Evolutionary conservation across 495 filamentous ascomycete genomes (phyloP), one percentile per base, ranked within the genome.

Genomic region (Parathielavia appendiculata): DNA sequence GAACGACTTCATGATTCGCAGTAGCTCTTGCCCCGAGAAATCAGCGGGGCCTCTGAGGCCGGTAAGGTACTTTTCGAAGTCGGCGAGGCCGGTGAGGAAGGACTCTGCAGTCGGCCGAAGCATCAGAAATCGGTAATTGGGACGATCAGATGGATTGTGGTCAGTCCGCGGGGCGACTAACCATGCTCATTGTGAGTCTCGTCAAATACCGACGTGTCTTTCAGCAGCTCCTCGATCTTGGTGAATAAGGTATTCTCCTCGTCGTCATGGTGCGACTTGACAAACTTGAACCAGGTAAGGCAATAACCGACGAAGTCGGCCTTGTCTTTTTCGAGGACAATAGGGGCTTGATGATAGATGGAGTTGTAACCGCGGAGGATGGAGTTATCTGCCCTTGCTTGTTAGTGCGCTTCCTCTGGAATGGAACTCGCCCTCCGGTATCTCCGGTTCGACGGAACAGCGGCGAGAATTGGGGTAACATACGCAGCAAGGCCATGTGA

Each of bases 331-430:
- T 76, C 71, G 22, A 63, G 52, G 34, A 79, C 61, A 63, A 71
- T 65, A 12, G 70, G 69, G 13, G 78, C 78, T 52, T 81, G 78
- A 17, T 75, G 77, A 68, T 76, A 82, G 63, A 85, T 80, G 54
- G 78, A 79, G 68, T 85, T 85, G 67, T 76, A 80, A 57, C 79
- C 80, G 39, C 81, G 81, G 41, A 85, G 68, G 59, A 83, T 80
- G 38, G 75, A 73, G 68, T 85, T 85, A 70, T 85, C 57, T 59
- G 8, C 1, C 14, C n/a, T 7, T 2, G 3, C 0, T 11, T 19
- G 77, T 51, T 11, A 58, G 48, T 39, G 14, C 20, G 13, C 10
- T 2, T 44, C 16, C 26, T n/a, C 22, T 16, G 50, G 23, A 30
- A 12, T 22, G 2, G 2, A 6, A 10, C 11, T 6, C 17, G 19